phyloP scores from a whole-genome alignment of 2,329 filamentous ascomycete species.

The Penicillium sp. region DNA sequence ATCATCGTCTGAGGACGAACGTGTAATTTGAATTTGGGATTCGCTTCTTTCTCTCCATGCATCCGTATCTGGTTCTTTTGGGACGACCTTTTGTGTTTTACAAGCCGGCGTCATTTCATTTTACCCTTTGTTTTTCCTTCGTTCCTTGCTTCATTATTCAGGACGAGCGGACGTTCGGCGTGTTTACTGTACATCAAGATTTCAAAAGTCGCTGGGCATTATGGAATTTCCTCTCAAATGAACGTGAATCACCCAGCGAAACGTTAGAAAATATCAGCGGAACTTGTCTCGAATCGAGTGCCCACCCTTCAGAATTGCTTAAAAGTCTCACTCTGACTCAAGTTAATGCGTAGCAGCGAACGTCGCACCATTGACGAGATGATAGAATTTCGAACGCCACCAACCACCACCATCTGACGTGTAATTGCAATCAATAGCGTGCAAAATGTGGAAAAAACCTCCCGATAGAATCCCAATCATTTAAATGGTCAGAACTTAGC shows the following conservation, averaged over 20 bases:
- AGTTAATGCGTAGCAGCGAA: not conserved
- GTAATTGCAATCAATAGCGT: not conserved
- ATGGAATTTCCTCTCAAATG: conserved; percentile 3
- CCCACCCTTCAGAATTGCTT: not conserved
- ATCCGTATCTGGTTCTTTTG: conserved; percentile 20
- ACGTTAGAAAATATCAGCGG: not conserved
- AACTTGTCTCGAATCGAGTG: not conserved
- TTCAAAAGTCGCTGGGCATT: conserved; percentile 18
- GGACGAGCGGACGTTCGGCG: conserved; percentile 29
- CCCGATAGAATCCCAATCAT: not conserved
- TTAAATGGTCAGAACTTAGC: not conserved
- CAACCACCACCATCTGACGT: not conserved
- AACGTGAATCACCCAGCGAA: not conserved
- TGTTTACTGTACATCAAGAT: conserved; percentile 27
- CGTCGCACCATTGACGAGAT: not conserved
- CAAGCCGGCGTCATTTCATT: conserved; percentile 23
- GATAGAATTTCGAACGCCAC: not conserved
- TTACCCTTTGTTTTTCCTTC: conserved; percentile 14
- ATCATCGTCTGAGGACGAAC: conserved; percentile 68
- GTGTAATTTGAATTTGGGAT: conserved; percentile 9
- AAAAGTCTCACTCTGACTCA: not conserved
- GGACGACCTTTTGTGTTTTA: conserved; percentile 14
- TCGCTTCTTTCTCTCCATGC: conserved; percentile 21
- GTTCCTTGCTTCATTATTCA: conserved; percentile 12
- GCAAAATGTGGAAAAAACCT: not conserved